phyloP scores from a whole-genome alignment of 805 yeast genomes.

The Kodamaea hsintzibuensis region DNA sequence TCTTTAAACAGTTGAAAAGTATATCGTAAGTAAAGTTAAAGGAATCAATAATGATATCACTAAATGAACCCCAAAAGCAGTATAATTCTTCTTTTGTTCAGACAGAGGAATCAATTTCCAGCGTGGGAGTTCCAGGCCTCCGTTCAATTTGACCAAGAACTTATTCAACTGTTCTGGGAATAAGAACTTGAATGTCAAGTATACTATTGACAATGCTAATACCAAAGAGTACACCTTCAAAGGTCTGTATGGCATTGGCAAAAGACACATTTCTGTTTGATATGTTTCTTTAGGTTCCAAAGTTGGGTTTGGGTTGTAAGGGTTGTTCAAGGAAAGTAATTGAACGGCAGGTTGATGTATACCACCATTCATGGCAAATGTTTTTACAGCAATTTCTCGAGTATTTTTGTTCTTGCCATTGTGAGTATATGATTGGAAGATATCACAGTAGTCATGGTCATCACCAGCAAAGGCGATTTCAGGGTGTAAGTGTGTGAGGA shows the following conservation, averaged over 20 bases:
- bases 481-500: slow-evolving; percentile 65
- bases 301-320: slow-evolving; percentile 22
- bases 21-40: slow-evolving; percentile 4
- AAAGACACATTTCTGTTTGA: slow-evolving; percentile 52
- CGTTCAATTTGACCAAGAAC: neutral
- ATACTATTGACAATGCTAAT: slow-evolving; percentile 10
- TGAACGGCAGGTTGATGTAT: slow-evolving; percentile 84
- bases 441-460: slow-evolving; percentile 51
- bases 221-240: slow-evolving; percentile 16
- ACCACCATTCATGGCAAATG: slow-evolving; percentile 93
- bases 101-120: neutral
- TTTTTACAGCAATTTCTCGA: slow-evolving; percentile 79
- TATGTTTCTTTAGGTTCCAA: slow-evolving; percentile 17
- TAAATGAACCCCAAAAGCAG: slow-evolving; percentile 4
- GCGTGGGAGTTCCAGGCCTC: neutral
- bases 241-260: slow-evolving; percentile 53
- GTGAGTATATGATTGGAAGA: slow-evolving; percentile 16
- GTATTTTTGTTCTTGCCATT: slow-evolving; percentile 21
- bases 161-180: slow-evolving; percentile 8
- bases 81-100: neutral
- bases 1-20: slow-evolving; percentile 9
- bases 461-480: slow-evolving; percentile 82
- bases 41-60: slow-evolving; percentile 5
- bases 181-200: slow-evolving; percentile 14
- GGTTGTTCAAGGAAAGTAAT: slow-evolving; percentile 64